A percentile compares a stretch with the other conserved stretches of the same genome.
These are phyloP conservation scores for Phoma sp. DNA, from an alignment of 2,329 filamentous ascomycete species.

Conservation along the genomic window DNA sequence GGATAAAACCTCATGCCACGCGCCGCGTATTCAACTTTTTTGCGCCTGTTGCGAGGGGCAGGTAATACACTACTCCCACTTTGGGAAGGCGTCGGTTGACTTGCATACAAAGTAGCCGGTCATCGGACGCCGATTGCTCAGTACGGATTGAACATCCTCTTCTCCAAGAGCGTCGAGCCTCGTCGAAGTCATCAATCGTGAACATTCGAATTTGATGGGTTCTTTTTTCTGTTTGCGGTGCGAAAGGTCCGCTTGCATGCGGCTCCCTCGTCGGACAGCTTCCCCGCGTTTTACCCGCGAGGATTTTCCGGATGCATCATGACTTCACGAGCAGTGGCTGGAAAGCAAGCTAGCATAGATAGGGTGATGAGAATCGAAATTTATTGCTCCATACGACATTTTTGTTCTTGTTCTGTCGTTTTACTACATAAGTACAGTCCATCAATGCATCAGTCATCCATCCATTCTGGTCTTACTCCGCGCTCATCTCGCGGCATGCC, in stretches of 20 bases:
- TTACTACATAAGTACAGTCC: constrained; percentile 40
- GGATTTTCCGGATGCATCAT: constrained; percentile 19
- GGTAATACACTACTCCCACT: constrained; percentile 25
- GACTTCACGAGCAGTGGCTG: constrained; percentile 10
- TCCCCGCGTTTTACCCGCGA: constrained; percentile 14
- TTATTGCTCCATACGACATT: constrained; percentile 17
- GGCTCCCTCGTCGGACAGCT: constrained; percentile 3
- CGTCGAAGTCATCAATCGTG: background rate
- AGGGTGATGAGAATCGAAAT: background rate
- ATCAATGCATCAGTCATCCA: constrained; percentile 23
- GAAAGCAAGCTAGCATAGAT: too few species aligned
- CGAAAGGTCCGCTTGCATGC: constrained; percentile 1
- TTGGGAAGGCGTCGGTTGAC: constrained; percentile 25
- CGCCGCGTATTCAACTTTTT: constrained; percentile 35
- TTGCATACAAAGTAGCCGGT: constrained; percentile 27
- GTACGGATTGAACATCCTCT: constrained; percentile 1
- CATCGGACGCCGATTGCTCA: constrained; percentile 31
- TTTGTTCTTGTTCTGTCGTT: constrained; percentile 33
- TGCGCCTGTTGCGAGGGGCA: constrained; percentile 27
- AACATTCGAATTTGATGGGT: background rate
- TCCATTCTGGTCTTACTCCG: constrained; percentile 10
- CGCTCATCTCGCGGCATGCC: constrained; percentile 8
- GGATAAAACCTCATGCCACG: constrained; percentile 20
- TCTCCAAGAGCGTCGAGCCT: background rate
- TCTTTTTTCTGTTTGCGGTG: constrained; percentile 13